Evolutionary conservation across 768 basidiomycete species (phyloP), one percentile per base, ranked within the genome.

Genomic region (Podaxis sp.): DNA sequence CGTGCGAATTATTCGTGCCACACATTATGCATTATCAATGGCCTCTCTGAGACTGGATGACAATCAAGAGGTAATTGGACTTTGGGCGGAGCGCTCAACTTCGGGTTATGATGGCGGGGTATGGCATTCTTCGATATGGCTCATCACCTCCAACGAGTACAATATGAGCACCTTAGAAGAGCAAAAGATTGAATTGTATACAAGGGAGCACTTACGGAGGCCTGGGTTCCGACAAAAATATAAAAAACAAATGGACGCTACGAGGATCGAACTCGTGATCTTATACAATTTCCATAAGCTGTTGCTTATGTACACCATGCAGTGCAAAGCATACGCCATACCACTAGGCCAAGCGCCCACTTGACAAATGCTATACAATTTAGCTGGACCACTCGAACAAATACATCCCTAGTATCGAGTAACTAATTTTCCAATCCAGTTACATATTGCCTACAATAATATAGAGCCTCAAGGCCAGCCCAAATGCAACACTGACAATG

Each of bases 211-310:
- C 10, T 33, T 33, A 33, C 33, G 33, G 33, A 15, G 52, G n/a
- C 17, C n/a, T 8, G 17, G n/a, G 52, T 36, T 12, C 28, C 52
- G 7, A 33, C n/a, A n/a, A 28, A 26, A 40, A 26, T 12, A 41
- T 4, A 10, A 36, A 54, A 60, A 44, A 46, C 0, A 33, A 53
- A 53, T 62, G 61, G 61, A 62, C 61, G 49, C 61, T 62, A 62
- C 61, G 61, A 62, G 61, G 61, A 62, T 62, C 54, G 61, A 62
- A 62, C 61, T 62, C 61, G 61, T 62, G 61, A 62, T 62, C 61
- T 62, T 62, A 62, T 62, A 62, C 61, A 62, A 40, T 55, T 62
- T 44, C 20, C 30, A 40, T 62, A 38, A 62, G n/a, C 54, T 46
- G 12, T 0, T 38, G 52, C 46, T 56, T 37, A 62, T 54, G 38